These are phyloP conservation scores for Metarhizium album DNA, from an alignment of 2,329 filamentous ascomycete species.

Conservation along the genomic window DNA sequence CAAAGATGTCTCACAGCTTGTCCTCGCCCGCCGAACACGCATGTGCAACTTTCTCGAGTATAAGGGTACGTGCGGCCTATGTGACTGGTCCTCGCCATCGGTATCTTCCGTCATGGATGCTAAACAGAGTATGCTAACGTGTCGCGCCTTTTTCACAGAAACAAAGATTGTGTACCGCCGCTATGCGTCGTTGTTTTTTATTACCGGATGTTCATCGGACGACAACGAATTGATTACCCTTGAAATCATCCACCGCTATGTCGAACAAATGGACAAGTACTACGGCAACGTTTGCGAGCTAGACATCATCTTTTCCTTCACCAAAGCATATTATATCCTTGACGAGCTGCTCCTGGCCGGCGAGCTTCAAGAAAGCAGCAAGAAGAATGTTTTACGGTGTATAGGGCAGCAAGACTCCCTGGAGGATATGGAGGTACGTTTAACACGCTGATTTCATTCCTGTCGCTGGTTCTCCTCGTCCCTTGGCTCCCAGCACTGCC, in stretches of 20 bases:
- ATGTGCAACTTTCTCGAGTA: conserved; percentile 99
- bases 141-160: conserved; percentile 42
- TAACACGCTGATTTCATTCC: conserved; percentile 8
- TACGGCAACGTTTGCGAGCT: conserved; percentile 99
- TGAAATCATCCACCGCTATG: conserved; percentile 97
- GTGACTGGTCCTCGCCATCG: background rate
- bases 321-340: conserved; percentile 98
- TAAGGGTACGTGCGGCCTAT: conserved; percentile 62
- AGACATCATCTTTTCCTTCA: conserved; percentile 99
- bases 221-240: conserved; percentile 98
- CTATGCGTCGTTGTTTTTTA: conserved; percentile 98
- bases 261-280: conserved; percentile 99
- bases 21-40: conserved; percentile 86
- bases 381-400: conserved; percentile 94
- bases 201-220: conserved; percentile 90
- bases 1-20: conserved; percentile 97
- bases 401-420: conserved; percentile 96
- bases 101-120: background rate
- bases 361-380: conserved; percentile 97
- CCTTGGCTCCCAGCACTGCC: background rate
- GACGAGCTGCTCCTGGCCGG: conserved; percentile 92
- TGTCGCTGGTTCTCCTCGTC: conserved; percentile 1
- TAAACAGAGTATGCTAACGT: background rate
- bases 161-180: conserved; percentile 98
- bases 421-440: conserved; percentile 97